A percentile compares a stretch with the other conserved stretches of the same genome.
phyloP scores from a whole-genome alignment of 805 yeast species.

The Hanseniaspora hatyaiensis region DNA sequence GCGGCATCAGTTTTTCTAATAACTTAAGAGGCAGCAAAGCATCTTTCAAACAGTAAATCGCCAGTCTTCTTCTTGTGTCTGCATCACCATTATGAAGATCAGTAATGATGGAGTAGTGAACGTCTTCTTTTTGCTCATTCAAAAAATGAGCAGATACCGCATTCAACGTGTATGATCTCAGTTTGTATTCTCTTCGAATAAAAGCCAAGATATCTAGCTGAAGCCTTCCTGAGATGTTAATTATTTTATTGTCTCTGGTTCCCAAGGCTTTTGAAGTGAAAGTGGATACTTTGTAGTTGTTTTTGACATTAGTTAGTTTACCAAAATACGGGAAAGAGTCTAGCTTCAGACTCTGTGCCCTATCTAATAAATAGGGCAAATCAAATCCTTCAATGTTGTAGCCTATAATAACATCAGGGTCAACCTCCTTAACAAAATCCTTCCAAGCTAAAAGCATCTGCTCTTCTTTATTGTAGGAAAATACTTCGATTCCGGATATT shows the following conservation, averaged over 20 bases:
- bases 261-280: slow-evolving; percentile 95
- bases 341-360: slow-evolving; percentile 65
- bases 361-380: slow-evolving; percentile 78
- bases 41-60: slow-evolving; percentile 94
- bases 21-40: slow-evolving; percentile 83
- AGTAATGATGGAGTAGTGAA: slow-evolving; percentile 91
- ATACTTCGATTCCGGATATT: slow-evolving; percentile 85
- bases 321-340: slow-evolving; percentile 75
- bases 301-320: slow-evolving; percentile 52
- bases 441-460: slow-evolving; percentile 82
- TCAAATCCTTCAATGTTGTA: slow-evolving; percentile 92
- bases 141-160: slow-evolving; percentile 89
- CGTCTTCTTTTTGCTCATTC: slow-evolving; percentile 96
- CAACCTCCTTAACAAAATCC: slow-evolving; percentile 70
- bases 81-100: slow-evolving; percentile 84
- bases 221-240: slow-evolving; percentile 90
- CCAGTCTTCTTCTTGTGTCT: slow-evolving; percentile 87
- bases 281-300: slow-evolving; percentile 67
- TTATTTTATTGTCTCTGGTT: slow-evolving; percentile 80
- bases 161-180: slow-evolving; percentile 87
- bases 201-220: slow-evolving; percentile 88
- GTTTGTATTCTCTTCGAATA: slow-evolving; percentile 85
- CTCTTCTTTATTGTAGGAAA: slow-evolving; percentile 59
- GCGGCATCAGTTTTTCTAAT: slow-evolving; percentile 85
- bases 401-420: slow-evolving; percentile 94